Evolutionary conservation across 495 filamentous ascomycete genomes (phyloP), one percentile per base, ranked within the genome.

Genomic region (Hypoxylon lenormandii): DNA sequence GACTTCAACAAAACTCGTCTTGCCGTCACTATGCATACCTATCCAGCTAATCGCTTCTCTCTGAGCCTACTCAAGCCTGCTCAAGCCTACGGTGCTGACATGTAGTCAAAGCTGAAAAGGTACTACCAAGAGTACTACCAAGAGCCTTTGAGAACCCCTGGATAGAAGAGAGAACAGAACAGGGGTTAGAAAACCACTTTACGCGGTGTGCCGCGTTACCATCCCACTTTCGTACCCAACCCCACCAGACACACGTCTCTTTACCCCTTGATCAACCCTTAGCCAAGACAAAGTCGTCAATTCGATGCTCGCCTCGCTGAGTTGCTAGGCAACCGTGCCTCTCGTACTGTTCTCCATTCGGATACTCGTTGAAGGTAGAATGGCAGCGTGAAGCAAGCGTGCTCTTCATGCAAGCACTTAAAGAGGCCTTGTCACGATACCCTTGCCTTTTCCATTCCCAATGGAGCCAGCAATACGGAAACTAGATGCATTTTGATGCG

Each of bases 401-500:
- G 66, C 65, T 70, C 70, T 74, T 76, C 72, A 76, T 76, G 74
- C 74, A 76, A 74, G 74, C 74, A 76, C 72, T 76, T 76, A 76
- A 76, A 64, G 66, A 51, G 54, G 55, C 66, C 74, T 60, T 71
- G 62, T 70, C 23, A 48, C 13, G 42, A 48, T 36, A 16, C 48
- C 51, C 45, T 59, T 72, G 48, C 62, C 59, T 45, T 62, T 67
- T 54, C 60, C 22, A 40, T 64, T 47, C 42, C 28, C 26, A 60
- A 74, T 58, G 47, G 56, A 56, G 15, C 40, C 55, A 57, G 55
- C 26, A 52, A 57, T 47, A 28, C 42, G 36, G 18, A 42, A 26
- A 54, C 18, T 67, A 69, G 45, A 38, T 56, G 23, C 53, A 36
- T 33, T 33, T 42, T 15, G 42, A 45, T 19, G 16, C 16, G 3